Percentiles rank a stretch among this genome's conserved stretches.
Evolutionary conservation across 2,329 filamentous ascomycete species (phyloP).

Genomic region (Alternaria hordeiaustralica): DNA sequence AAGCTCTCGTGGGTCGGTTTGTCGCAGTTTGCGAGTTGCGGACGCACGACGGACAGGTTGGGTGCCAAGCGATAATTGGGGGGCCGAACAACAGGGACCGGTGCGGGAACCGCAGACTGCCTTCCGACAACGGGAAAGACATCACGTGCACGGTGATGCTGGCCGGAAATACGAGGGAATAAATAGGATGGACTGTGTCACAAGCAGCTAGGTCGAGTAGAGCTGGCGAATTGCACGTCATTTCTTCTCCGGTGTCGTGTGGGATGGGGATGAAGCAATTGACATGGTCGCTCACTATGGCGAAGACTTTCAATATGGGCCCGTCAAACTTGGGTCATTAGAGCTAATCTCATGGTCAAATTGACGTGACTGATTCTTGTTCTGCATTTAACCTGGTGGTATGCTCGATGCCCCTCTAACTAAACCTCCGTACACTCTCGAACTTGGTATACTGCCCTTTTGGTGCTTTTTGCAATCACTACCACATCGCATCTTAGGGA

Average conservation of each 20-base stretch:
- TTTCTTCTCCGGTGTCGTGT: neutral
- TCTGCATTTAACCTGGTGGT: slow-evolving; percentile 12
- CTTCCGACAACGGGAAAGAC: slow-evolving; percentile 11
- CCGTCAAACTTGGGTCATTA: neutral
- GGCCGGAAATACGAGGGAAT: neutral
- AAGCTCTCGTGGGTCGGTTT: neutral
- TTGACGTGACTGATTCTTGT: slow-evolving; percentile 7
- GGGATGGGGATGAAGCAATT: neutral
- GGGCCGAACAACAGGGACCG: slow-evolving; percentile 11
- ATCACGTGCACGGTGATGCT: slow-evolving; percentile 15
- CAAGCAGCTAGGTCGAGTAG: neutral
- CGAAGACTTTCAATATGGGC: neutral
- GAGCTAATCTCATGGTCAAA: neutral
- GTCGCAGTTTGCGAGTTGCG: slow-evolving; percentile 13
- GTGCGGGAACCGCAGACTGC: slow-evolving; percentile 1
- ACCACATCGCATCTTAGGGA: neutral
- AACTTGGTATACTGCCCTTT: slow-evolving; percentile 3
- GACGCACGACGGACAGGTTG: slow-evolving; percentile 8
- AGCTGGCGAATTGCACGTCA: neutral
- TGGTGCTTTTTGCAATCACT: neutral
- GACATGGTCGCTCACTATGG: neutral
- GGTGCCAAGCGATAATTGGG: slow-evolving; percentile 16
- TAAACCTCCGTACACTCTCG: slow-evolving; percentile 9
- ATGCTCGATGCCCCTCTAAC: slow-evolving; percentile 8
- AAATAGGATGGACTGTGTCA: neutral